Conservation (phyloP, 306 rosid species). For the Vigna nakashimae region DNA sequence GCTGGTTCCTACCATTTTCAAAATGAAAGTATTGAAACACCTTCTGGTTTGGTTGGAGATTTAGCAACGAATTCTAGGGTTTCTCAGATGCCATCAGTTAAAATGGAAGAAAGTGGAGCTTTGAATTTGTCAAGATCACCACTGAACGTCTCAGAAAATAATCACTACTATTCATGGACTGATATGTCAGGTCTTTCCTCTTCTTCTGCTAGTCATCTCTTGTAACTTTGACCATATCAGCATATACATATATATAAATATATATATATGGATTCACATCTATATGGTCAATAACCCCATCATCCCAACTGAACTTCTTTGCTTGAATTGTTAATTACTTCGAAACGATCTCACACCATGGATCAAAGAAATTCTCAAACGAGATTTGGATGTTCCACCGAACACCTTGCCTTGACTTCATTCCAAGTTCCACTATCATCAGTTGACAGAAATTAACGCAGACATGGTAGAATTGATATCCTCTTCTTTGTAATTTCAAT, state of each 20-base stretch:
- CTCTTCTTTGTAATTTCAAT: slow-evolving; percentile 37
- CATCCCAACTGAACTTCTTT: slow-evolving; percentile 15
- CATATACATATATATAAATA: too few relatives aligned
- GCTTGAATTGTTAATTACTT: neutral
- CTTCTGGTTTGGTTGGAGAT: slow-evolving; percentile 50
- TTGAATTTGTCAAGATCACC: slow-evolving; percentile 54
- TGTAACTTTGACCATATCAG: slow-evolving; percentile 44
- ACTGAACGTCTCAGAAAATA: slow-evolving; percentile 48
- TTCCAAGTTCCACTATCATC: slow-evolving; percentile 24
- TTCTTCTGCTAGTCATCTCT: slow-evolving; percentile 68
- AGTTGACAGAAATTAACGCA: slow-evolving; percentile 41
- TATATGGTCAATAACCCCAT: neutral
- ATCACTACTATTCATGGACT: slow-evolving; percentile 67
- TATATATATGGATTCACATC: too few relatives aligned
- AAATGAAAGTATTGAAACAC: slow-evolving; percentile 36
- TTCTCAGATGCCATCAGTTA: slow-evolving; percentile 56
- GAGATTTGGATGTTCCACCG: slow-evolving; percentile 7
- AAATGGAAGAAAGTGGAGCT: slow-evolving; percentile 61
- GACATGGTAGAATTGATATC: slow-evolving; percentile 46
- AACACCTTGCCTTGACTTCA: slow-evolving; percentile 17
- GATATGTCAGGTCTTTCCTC: slow-evolving; percentile 74
- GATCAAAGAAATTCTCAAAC: slow-evolving; percentile 11
- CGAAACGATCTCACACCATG: neutral
- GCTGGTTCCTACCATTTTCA: slow-evolving; percentile 58
- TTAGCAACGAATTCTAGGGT: slow-evolving; percentile 60